These are phyloP conservation scores for Ogataea glucozyma DNA, from an alignment of 805 yeast genomes.

Conservation along the genomic window DNA sequence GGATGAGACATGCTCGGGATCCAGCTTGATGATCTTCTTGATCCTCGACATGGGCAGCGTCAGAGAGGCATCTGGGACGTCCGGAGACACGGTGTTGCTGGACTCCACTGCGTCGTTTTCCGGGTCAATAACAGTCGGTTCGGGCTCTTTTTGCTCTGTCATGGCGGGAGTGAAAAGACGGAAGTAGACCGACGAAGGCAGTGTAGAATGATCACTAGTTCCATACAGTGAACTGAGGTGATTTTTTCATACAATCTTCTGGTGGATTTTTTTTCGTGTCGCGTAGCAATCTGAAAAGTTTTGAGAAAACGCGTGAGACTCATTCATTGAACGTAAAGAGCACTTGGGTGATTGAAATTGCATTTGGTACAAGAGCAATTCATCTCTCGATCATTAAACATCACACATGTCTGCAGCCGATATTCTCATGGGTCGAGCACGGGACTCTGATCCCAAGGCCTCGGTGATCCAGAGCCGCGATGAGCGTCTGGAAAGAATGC, in stretches of 20 bases:
- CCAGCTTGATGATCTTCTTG: conserved; percentile 71
- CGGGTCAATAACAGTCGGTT: no score
- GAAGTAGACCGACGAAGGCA: no score
- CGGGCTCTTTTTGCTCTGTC: no score
- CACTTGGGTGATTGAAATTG: no score
- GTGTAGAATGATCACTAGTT: no score
- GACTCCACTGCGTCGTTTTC: conserved; percentile 1
- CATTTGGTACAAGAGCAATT: no score
- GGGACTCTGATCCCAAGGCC: conserved; percentile 15
- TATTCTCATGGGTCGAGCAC: conserved; percentile 17
- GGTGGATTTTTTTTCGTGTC: conserved; percentile 10
- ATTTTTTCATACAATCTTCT: no score
- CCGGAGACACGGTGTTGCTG: neutral
- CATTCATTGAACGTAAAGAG: no score
- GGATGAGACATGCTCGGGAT: conserved; percentile 68
- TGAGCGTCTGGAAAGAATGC: conserved; percentile 55
- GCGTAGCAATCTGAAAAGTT: conserved; percentile 12
- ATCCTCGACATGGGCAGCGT: conserved; percentile 65
- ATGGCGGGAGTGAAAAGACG: no score
- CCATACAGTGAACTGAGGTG: no score
- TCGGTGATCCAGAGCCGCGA: conserved; percentile 20
- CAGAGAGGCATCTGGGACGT: conserved; percentile 20
- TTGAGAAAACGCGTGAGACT: conserved; percentile 2
- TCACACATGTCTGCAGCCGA: conserved; percentile 23
- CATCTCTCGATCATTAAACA: neutral